Base-by-base conservation (phyloP, 495 filamentous ascomycete genomes). In the Xylaria castorea region DNA sequence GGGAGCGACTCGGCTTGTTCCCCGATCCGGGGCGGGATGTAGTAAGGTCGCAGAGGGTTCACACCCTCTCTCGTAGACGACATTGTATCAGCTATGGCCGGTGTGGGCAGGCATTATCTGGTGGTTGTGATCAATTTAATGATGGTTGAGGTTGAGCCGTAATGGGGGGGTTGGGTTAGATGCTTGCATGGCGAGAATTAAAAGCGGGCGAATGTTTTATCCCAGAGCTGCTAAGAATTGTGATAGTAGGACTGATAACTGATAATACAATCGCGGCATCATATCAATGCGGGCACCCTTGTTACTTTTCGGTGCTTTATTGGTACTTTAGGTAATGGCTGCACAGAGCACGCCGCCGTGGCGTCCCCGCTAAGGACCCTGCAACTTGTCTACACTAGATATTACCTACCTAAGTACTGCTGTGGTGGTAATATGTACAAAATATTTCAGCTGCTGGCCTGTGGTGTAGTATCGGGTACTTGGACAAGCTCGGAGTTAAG, bases 11-110 rank as follows among this genome's bases (percentile, higher is more conserved):
- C 84, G 61, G 76, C 72, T n/a, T 85, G 81, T 38, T 89, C 86
- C 34, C 92, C 90, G 68, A 94, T 90, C 3, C 93, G 89, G 5
- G 94, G 94, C 27, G 95, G 94, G 74, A 94, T 90, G 83, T 99
- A 98, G 83, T 99, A 99, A 1, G 96, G 96, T 72, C 96, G 88
- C 58, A 98, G 86, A 70, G 96, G 96, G 82, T 99, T 98, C 69
- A 92, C 92, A 74, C 89, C 90, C 70, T 87, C 85, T 74, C 79
- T 79, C 38, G 81, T 75, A 55, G 80, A 79, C 62, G 85, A 73
- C 87, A 88, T 87, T 40, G 30, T 81, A 72, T 60, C n/a, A 30
- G n/a, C 48, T 36, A 57, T 5, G 36, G 22, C n/a, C 1, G 50
- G 14, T 68, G 16, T 44, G 46, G n/a, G 7, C 36, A 14, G 0